These are phyloP conservation scores for Suillus cothurnatus DNA, from an alignment of 768 basidiomycete species.

Conservation along the genomic window DNA sequence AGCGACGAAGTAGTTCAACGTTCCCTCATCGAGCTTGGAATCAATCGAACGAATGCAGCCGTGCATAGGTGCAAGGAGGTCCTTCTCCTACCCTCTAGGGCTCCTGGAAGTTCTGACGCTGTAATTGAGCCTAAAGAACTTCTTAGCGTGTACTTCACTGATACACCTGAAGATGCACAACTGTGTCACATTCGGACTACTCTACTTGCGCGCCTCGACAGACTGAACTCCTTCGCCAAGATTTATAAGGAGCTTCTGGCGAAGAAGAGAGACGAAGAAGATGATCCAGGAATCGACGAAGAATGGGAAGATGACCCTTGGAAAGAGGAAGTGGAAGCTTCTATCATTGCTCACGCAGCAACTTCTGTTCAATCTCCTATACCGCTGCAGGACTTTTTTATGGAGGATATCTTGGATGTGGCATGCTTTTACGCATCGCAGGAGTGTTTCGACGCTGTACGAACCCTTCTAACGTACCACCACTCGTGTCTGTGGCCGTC, in stretches of 20 bases:
- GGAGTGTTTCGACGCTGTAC: constrained; percentile 59
- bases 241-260: constrained; percentile 48
- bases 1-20: constrained; percentile 57
- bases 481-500: constrained; percentile 60
- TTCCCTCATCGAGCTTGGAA: constrained; percentile 61
- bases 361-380: constrained; percentile 43
- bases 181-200: constrained; percentile 64
- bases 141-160: constrained; percentile 56
- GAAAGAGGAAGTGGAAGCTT: constrained; percentile 50
- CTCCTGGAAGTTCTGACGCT: constrained; percentile 17
- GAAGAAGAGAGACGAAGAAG: constrained; percentile 27
- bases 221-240: constrained; percentile 71
- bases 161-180: constrained; percentile 60
- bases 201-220: constrained; percentile 70
- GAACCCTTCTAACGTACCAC: constrained; percentile 60
- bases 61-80: constrained; percentile 48
- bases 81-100: constrained; percentile 24
- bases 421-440: constrained; percentile 69
- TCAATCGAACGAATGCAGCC: constrained; percentile 57
- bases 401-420: constrained; percentile 53
- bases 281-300: constrained; percentile 32
- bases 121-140: constrained; percentile 19
- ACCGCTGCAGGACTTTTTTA: constrained; percentile 65
- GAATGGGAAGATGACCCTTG: constrained; percentile 65
- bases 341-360: constrained; percentile 21